Evolutionary conservation across 306 rosid species (phyloP), one percentile per base, ranked within the genome.

Genomic region (Corylus heterophylla): DNA sequence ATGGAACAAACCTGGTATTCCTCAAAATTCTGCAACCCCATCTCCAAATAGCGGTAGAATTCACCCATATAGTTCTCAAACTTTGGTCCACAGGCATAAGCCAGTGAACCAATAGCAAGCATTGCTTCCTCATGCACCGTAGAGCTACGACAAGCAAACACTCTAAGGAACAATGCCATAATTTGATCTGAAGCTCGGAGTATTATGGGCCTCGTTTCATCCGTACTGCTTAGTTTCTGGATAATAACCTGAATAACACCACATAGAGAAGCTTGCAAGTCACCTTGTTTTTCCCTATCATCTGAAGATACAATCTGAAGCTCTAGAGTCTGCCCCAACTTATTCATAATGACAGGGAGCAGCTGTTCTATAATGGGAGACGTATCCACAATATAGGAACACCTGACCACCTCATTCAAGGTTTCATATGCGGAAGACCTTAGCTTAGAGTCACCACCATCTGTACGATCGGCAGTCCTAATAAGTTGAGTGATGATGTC

Each of bases 81-180:
- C 8, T 79, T 58, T 29, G 78, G 49, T 35, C 86, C 86, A 50
- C 80, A 78, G 51, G 86, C 86, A 62, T 83, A 72, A 74, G 86
- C 86, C 45, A 83, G 56, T 5, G 86, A 76, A 61, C 86, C 86
- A 69, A 83, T 79, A 20, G 86, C 86, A 59, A 83, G 86, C 86
- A 79, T 83, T 79, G 86, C 86, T 75, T 83, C 86, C 80, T 83
- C 86, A 25, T 83, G 86, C 29, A 83, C 86, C 11, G 86, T 83
- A 61, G 86, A 83, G 45, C 86, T 83, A n/a, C 83, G 86, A 44
- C 86, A 83, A 50, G 77, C 80, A 83, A 83, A 83, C 51, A 83
- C 86, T 51, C 68, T 83, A n/a, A 83, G 86, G 70, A 83, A 83
- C 64, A 83, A 29, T n/a, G 76, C 1, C 86, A 83, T 83, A 25